These are phyloP conservation scores for Sarcodon aspratus DNA, from an alignment of 768 basidiomycete species.

Conservation along the genomic window DNA sequence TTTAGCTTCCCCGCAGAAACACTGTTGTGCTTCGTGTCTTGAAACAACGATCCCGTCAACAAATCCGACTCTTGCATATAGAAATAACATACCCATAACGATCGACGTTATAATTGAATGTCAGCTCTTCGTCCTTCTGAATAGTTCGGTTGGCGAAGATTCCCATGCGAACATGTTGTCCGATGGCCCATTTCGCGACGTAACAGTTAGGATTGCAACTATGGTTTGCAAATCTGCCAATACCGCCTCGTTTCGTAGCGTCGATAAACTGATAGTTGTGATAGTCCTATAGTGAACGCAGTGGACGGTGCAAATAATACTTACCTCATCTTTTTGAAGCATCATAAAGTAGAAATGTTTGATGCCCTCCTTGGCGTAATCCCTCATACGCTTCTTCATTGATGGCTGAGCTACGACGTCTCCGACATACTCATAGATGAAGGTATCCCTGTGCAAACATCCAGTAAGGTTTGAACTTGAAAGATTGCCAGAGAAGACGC, in stretches of 20 bases:
- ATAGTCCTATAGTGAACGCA: neutral
- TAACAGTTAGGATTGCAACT: slow-evolving; percentile 97
- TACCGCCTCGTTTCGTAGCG: slow-evolving; percentile 93
- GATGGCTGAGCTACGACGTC: slow-evolving; percentile 84
- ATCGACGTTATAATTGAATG: slow-evolving; percentile 99
- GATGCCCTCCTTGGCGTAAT: slow-evolving; percentile 88
- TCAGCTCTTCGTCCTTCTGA: slow-evolving; percentile 75
- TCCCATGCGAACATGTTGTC: slow-evolving; percentile 85
- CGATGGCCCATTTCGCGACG: slow-evolving; percentile 97
- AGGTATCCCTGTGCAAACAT: slow-evolving; percentile 50
- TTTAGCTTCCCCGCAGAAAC: slow-evolving; percentile 91
- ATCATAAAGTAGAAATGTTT: slow-evolving; percentile 99
- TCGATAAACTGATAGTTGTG: slow-evolving; percentile 76
- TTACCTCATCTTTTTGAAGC: slow-evolving; percentile 93
- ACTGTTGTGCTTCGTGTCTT: slow-evolving; percentile 89
- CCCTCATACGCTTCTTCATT: slow-evolving; percentile 90
- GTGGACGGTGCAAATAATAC: slow-evolving; percentile 9
- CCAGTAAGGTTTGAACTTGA: slow-evolving; percentile 2
- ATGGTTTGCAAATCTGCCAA: slow-evolving; percentile 96
- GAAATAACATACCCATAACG: slow-evolving; percentile 75
- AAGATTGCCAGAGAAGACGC: neutral
- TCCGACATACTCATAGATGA: slow-evolving; percentile 97
- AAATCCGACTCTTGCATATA: neutral
- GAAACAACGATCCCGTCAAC: neutral
- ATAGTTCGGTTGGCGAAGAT: slow-evolving; percentile 88